Evolutionary conservation across 306 rosid genomes (phyloP).

Genomic region (Cucumis sativus): Cucumber_9930_V3 NC_026657.2:38570501-38571000

Average conservation of each 20-base stretch:
- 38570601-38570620: not conserved
- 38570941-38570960: too few relatives aligned
- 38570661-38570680: not conserved
- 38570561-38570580: not conserved
- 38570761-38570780: not conserved
- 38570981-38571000: constrained; percentile 59
- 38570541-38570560: too few relatives aligned
- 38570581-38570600: not conserved
- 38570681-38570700: not conserved
- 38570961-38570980: not conserved
- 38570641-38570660: not conserved
- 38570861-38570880: too few relatives aligned
- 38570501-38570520: not conserved
- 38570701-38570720: not conserved
- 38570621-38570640: not conserved
- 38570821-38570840: too few relatives aligned
- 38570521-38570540: not conserved
- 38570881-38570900: too few relatives aligned
- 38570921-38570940: too few relatives aligned
- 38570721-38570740: not conserved
- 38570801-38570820: too few relatives aligned
- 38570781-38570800: not conserved
- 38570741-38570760: not conserved
- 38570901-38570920: too few relatives aligned
- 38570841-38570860: too few relatives aligned